These are phyloP conservation scores for Fusarium graminum DNA, from an alignment of 2,329 filamentous ascomycete genomes.

Conservation along the genomic window DNA sequence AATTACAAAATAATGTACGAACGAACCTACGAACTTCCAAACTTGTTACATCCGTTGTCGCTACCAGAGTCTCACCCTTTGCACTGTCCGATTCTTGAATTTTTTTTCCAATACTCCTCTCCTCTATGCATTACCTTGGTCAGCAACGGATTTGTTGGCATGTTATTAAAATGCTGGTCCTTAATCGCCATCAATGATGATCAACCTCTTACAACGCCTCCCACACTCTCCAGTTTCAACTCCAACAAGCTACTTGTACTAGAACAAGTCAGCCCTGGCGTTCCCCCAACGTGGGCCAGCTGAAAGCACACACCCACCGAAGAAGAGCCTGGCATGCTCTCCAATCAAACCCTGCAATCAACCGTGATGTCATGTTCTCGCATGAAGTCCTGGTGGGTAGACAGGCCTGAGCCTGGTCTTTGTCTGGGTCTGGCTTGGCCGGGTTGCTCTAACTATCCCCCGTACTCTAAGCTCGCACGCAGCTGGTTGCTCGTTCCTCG, in stretches of 20 bases:
- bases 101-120: constrained; percentile 14
- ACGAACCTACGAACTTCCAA: constrained; percentile 14
- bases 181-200: constrained; percentile 21
- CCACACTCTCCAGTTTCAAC: constrained; percentile 33
- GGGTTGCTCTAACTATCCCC: constrained; percentile 13
- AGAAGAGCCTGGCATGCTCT: constrained; percentile 34
- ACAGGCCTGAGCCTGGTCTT: constrained; percentile 3
- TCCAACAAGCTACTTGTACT: constrained; percentile 26
- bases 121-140: constrained; percentile 30
- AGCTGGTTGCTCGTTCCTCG: constrained; percentile 26
- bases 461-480: constrained; percentile 22
- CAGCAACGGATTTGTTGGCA: constrained; percentile 35
- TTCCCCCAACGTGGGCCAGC: constrained; percentile 38
- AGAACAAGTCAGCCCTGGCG: constrained; percentile 43
- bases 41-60: constrained; percentile 35
- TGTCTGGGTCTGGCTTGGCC: constrained; percentile 14
- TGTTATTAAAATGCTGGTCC: constrained; percentile 40
- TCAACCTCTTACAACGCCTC: constrained; percentile 39
- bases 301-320: constrained; percentile 44
- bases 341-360: constrained; percentile 31
- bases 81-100: constrained; percentile 14
- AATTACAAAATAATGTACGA: not conserved
- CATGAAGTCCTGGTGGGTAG: constrained; percentile 25
- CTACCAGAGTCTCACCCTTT: constrained; percentile 12
- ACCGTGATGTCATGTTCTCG: constrained; percentile 43